Evolutionary conservation across 331 rosid genomes (phyloP).

Genomic region (Prunus yedoensis): DNA sequence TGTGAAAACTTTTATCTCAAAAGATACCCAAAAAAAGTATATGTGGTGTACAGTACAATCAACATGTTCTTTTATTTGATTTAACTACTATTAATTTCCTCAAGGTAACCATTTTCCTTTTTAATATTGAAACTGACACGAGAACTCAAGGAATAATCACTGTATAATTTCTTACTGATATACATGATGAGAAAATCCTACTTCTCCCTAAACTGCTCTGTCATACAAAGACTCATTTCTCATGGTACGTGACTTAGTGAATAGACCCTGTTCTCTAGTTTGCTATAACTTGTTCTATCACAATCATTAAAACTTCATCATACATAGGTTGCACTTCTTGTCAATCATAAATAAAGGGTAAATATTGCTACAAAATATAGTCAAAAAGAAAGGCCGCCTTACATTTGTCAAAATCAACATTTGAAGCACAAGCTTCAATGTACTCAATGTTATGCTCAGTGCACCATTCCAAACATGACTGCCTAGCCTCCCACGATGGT

Average conservation of each 20-base stretch:
- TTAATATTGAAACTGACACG: neutral
- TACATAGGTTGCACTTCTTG: neutral
- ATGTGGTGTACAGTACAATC: neutral
- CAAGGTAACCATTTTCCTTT: neutral
- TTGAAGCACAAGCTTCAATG: constrained; percentile 81
- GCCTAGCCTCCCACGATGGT: constrained; percentile 50
- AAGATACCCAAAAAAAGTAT: neutral
- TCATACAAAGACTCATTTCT: constrained; percentile 4
- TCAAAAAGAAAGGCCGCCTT: constrained; percentile 21
- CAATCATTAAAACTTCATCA: neutral
- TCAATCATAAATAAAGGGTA: neutral
- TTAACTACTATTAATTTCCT: neutral
- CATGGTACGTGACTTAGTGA: neutral
- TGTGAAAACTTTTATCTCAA: constrained; percentile 22
- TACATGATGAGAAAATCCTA: neutral
- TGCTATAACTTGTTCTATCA: neutral
- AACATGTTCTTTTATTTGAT: neutral
- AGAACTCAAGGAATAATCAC: neutral
- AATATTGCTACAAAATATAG: neutral
- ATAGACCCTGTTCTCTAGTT: neutral
- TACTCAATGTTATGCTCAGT: constrained; percentile 71
- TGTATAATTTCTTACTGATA: neutral
- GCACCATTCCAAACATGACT: constrained; percentile 78
- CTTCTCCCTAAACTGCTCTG: neutral
- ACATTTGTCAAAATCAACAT: constrained; percentile 80